phyloP scores from a whole-genome alignment of 1,284 basidiomycete species.

The Sanghuangporus weigelae region DNA sequence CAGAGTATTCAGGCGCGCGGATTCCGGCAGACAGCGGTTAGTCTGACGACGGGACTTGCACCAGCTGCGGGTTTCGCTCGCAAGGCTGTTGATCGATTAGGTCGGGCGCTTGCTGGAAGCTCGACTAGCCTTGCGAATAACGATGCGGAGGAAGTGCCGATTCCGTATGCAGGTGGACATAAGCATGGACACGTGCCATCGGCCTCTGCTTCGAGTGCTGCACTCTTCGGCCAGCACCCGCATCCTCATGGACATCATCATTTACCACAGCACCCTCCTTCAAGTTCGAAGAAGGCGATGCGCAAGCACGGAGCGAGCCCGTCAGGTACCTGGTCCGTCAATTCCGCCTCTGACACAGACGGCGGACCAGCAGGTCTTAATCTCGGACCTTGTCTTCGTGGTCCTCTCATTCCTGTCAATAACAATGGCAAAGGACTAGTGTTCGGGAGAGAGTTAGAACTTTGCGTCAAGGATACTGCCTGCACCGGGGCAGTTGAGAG shows the following conservation, averaged over 20 bases:
- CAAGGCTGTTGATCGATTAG: constrained; percentile 70
- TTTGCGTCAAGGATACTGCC: constrained; percentile 60
- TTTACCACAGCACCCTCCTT: not conserved
- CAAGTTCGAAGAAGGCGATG: constrained; percentile 10
- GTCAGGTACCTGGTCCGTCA: constrained; percentile 52
- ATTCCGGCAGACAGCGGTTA: constrained; percentile 47
- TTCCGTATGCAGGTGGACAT: constrained; percentile 31
- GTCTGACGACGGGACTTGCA: constrained; percentile 58
- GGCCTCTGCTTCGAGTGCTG: constrained; percentile 3
- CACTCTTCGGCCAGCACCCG: constrained; percentile 3
- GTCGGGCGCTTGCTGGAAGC: constrained; percentile 46
- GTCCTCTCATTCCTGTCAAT: constrained; percentile 32
- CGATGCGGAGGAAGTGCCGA: constrained; percentile 33
- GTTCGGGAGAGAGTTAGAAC: constrained; percentile 55
- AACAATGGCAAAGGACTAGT: constrained; percentile 42
- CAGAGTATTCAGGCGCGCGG: constrained; percentile 14
- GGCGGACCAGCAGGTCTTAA: constrained; percentile 40
- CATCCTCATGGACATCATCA: not conserved
- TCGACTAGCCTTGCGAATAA: constrained; percentile 35
- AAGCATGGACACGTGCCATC: not conserved
- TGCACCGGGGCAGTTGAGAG: constrained; percentile 24
- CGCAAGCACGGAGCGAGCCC: constrained; percentile 35
- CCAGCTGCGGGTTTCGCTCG: constrained; percentile 57
- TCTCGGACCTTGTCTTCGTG: constrained; percentile 52
- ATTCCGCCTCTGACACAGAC: constrained; percentile 46